These are phyloP conservation scores for Cucumis melo DNA, from an alignment of 306 rosid genomes.

Conservation along the genomic window DNA sequence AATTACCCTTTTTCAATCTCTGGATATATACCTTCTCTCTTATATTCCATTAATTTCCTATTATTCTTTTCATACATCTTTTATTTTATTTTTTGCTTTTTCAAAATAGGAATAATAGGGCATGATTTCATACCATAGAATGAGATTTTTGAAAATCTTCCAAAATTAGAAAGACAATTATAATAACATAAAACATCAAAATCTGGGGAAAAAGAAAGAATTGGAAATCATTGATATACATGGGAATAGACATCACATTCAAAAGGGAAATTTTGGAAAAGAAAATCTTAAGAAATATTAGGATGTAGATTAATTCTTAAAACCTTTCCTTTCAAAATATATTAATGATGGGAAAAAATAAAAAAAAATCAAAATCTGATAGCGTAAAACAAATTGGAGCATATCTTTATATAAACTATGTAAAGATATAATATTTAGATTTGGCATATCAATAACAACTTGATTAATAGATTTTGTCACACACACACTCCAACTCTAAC, in stretches of 20 bases:
- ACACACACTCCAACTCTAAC: background rate
- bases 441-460: background rate
- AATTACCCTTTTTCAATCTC: too few species aligned
- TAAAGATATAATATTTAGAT: background rate
- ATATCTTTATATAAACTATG: background rate
- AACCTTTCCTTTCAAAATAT: background rate
- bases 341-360: too few species aligned
- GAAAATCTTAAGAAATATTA: background rate
- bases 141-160: background rate
- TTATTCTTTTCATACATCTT: background rate
- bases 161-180: background rate
- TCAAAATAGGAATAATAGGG: background rate
- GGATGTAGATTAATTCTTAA: background rate
- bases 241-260: background rate
- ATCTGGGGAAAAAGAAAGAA: background rate
- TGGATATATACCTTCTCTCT: too few species aligned
- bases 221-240: background rate
- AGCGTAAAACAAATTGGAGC: too few species aligned
- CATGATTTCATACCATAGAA: background rate
- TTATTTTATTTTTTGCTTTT: background rate
- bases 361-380: too few species aligned
- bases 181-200: background rate
- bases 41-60: too few species aligned
- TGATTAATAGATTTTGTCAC: background rate
- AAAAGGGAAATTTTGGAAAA: background rate